phyloP scores from a whole-genome alignment of 257 asterid genomes.

The Verbena officinalis region DNA sequence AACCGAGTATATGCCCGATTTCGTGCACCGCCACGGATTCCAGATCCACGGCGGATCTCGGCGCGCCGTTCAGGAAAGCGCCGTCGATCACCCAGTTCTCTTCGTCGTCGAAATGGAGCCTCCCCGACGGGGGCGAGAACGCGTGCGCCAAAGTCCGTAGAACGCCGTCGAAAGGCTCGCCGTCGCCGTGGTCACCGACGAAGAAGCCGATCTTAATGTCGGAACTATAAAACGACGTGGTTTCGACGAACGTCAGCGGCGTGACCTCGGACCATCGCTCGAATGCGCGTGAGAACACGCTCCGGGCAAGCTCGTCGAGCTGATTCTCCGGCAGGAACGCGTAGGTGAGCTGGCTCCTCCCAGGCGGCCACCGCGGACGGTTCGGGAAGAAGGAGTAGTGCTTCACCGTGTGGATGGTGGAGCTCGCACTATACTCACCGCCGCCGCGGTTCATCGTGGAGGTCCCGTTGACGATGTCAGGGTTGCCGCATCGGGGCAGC shows the following conservation, averaged over 20 bases:
- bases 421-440: neutral
- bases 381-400: constrained; percentile 82
- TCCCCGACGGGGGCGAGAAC: constrained; percentile 81
- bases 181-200: constrained; percentile 79
- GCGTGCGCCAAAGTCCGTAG: constrained; percentile 92
- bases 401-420: constrained; percentile 51
- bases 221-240: constrained; percentile 42
- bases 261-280: constrained; percentile 86
- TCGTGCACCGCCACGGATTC: constrained; percentile 96
- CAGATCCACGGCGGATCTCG: constrained; percentile 66
- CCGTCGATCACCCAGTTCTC: constrained; percentile 88
- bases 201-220: constrained; percentile 74
- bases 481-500: constrained; percentile 76
- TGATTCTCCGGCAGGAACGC: constrained; percentile 58
- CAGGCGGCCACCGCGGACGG: constrained; percentile 76
- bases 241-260: constrained; percentile 56
- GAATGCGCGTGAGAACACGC: constrained; percentile 66
- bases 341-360: constrained; percentile 53
- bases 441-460: constrained; percentile 50
- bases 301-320: constrained; percentile 34
- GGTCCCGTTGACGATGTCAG: constrained; percentile 63
- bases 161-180: constrained; percentile 88
- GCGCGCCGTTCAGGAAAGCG: constrained; percentile 35
- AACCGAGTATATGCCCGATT: constrained; percentile 86
- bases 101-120: constrained; percentile 72